Evolutionary conservation across 495 filamentous ascomycete species (phyloP).

Genomic region (Cetradonia linearis): DNA sequence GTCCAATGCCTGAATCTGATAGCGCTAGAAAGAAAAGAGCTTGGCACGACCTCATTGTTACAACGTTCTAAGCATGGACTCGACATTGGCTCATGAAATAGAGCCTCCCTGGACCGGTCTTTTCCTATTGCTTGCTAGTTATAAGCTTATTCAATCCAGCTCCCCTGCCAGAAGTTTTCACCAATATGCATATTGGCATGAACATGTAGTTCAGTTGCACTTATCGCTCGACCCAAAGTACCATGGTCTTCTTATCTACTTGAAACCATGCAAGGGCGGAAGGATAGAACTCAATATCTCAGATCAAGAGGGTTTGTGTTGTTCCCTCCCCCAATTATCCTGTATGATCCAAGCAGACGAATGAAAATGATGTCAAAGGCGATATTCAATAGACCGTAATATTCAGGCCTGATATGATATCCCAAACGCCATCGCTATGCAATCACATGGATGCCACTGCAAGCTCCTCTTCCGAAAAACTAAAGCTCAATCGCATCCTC

Average conservation of each 20-base stretch:
- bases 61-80: background rate
- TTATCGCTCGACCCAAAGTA: background rate
- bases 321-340: background rate
- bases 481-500: constrained; percentile 24
- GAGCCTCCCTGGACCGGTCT: background rate
- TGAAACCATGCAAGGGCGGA: background rate
- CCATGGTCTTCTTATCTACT: background rate
- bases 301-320: background rate
- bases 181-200: background rate
- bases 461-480: background rate
- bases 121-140: background rate
- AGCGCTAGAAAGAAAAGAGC: background rate
- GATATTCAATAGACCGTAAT: background rate
- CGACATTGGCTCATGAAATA: background rate
- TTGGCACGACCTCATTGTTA: background rate
- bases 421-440: constrained; percentile 16
- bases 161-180: background rate
- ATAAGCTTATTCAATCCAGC: background rate
- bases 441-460: background rate
- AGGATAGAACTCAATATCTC: background rate
- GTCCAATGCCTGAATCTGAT: background rate
- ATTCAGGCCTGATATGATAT: background rate
- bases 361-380: background rate
- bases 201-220: background rate
- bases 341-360: background rate